Evolutionary conservation across 371 early-diverging fungal genomes (phyloP), one percentile per base, ranked within the genome.

Genomic region (Circinella minor): DNA sequence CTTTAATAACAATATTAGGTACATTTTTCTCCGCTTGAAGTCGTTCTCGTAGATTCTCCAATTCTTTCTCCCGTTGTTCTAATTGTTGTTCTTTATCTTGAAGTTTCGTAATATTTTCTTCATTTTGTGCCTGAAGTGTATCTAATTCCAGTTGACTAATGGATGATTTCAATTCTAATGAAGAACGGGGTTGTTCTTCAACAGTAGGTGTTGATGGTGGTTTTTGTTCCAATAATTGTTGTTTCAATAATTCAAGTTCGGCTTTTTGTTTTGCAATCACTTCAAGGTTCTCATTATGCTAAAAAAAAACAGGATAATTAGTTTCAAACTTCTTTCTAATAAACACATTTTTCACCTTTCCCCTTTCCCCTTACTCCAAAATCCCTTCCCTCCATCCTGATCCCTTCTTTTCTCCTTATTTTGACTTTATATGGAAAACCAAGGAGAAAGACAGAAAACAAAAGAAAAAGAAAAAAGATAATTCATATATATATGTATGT

Each of bases 201-300:
- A 63, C 55, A 48, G 61, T 13, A 15, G 72, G 27, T 49, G 61
- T 70, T 49, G 61, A 70, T 36, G 63, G 38, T 57, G 36, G 65
- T 36, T 51, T 64, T 54, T 61, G 66, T 18, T 36, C 49, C 60
- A 18, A 60, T 49, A 83, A 60, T 73, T 80, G 51, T 62, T 73
- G 65, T 20, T 74, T 74, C 48, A 77, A 46, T 11, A 57, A 36
- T 61, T 77, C 71, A 61, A 92, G 75, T 10, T 90, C 91, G 5
- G 86, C 79, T 46, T 88, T 74, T 90, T 84, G 82, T 39, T 82
- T 71, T 36, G 78, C 85, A 71, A 84, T 82, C 66, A 82, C 66
- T 46, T 81, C 74, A 38, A 79, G 63, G 48, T 82, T 77, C 62
- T 74, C 80, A 20, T 82, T 77, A 69, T 82, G 82, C 85, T 81